A percentile compares a stretch with the other conserved stretches of the same genome.
Evolutionary conservation across 2,329 filamentous ascomycete species (phyloP).

Genomic region (Aspergillus caelatus): DNA sequence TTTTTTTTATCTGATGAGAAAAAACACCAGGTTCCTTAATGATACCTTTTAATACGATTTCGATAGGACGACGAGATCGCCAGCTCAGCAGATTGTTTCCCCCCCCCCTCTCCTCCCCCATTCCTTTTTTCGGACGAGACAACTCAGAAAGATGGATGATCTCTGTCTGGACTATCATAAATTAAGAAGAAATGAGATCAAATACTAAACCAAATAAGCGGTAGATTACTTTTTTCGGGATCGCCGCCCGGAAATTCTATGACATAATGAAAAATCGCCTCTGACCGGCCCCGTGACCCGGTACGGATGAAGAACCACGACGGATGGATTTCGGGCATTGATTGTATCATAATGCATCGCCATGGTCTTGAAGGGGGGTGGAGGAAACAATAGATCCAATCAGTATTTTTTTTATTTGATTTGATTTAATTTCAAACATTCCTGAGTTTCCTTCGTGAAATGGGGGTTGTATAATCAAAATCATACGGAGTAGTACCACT

Average conservation of each 20-base stretch:
- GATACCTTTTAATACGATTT: not conserved
- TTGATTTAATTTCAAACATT: too few species aligned
- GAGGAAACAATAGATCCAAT: too few species aligned
- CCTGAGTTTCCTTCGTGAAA: too few species aligned
- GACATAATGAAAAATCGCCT: conserved; percentile 28
- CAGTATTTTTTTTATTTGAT: too few species aligned
- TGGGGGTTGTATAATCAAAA: too few species aligned
- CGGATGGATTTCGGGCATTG: not conserved
- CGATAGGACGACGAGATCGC: not conserved
- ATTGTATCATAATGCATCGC: not conserved
- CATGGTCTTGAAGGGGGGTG: not conserved
- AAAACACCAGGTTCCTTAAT: too few species aligned
- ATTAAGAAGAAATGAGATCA: not conserved
- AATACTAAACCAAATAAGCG: not conserved
- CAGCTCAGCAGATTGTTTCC: not conserved
- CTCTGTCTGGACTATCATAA: not conserved
- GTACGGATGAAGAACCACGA: not conserved
- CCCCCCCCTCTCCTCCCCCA: not conserved
- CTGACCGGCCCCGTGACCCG: conserved; percentile 19
- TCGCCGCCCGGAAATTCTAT: conserved; percentile 24
- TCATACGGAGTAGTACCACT: too few species aligned
- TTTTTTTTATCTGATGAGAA: not conserved
- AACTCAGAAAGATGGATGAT: not conserved
- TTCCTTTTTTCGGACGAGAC: not conserved
- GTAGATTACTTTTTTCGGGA: conserved; percentile 10